Evolutionary conservation across 164 flowering plant genomes (phyloP).

Genomic region (Berberis vulgaris): DNA sequence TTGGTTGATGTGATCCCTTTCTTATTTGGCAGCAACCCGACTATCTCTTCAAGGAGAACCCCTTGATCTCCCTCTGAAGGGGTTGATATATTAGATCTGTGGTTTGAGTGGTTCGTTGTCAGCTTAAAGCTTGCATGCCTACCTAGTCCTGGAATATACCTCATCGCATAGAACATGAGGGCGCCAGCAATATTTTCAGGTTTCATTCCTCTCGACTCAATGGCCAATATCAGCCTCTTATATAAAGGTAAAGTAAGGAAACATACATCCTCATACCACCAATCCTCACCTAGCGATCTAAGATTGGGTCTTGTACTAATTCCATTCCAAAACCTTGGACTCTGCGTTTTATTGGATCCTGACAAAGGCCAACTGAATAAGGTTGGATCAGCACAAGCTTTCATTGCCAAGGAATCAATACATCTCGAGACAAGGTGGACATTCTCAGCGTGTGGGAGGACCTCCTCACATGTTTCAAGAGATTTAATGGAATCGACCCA

Average conservation of each 20-base stretch:
- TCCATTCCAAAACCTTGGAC: slow-evolving; percentile 56
- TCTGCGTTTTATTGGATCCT: slow-evolving; percentile 12
- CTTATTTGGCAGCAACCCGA: slow-evolving; percentile 42
- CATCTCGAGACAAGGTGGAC: slow-evolving; percentile 60
- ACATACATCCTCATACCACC: slow-evolving; percentile 74
- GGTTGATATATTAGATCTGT: slow-evolving; percentile 20
- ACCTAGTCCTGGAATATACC: slow-evolving; percentile 35
- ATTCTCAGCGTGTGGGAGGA: slow-evolving; percentile 50
- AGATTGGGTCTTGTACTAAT: slow-evolving; percentile 28
- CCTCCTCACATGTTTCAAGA: slow-evolving; percentile 62
- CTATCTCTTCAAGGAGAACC: slow-evolving; percentile 63
- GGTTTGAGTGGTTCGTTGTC: slow-evolving; percentile 12
- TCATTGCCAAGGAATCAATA: slow-evolving; percentile 59
- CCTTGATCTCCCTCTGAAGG: slow-evolving; percentile 43
- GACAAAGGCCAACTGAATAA: slow-evolving; percentile 49
- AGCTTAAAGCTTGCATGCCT: slow-evolving; percentile 26
- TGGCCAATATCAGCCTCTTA: slow-evolving; percentile 42
- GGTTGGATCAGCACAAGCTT: slow-evolving; percentile 57
- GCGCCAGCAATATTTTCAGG: slow-evolving; percentile 50
- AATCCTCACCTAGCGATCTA: slow-evolving; percentile 29
- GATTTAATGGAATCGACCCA: slow-evolving; percentile 60
- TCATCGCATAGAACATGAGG: slow-evolving; percentile 44
- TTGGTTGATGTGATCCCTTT: slow-evolving; percentile 51
- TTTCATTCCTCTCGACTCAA: slow-evolving; percentile 42
- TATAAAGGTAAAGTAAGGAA: slow-evolving; percentile 40